A percentile compares a stretch with the other conserved stretches of the same genome.
Conservation (phyloP, 2,329 filamentous ascomycete species). For the Simplicillium aogashimaense region DNA sequence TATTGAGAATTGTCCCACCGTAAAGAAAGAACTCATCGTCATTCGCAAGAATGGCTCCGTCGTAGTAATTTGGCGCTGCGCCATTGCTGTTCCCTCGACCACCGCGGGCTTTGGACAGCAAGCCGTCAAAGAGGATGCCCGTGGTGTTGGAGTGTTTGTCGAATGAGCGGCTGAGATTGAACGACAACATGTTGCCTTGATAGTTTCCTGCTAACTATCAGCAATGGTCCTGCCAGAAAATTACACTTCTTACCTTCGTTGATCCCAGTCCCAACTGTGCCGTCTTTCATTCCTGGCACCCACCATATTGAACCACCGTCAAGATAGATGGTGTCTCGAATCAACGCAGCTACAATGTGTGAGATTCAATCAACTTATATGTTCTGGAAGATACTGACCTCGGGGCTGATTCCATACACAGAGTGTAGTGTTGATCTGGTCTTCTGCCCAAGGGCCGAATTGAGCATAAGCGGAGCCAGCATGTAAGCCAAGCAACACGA, state of each 20-base stretch:
- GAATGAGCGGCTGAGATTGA: constrained; percentile 51
- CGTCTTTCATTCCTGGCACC: constrained; percentile 37
- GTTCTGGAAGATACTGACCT: constrained; percentile 18
- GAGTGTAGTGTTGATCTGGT: constrained; percentile 47
- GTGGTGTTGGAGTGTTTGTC: constrained; percentile 41
- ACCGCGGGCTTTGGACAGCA: constrained; percentile 35
- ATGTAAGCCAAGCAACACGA: too few species aligned
- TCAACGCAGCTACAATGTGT: constrained; percentile 34
- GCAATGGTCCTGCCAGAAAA: background rate
- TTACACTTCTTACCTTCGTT: constrained; percentile 31
- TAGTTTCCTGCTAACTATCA: constrained; percentile 34
- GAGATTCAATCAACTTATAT: constrained; percentile 10
- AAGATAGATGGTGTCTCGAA: constrained; percentile 54
- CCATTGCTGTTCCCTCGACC: constrained; percentile 40
- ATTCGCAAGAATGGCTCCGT: constrained; percentile 58
- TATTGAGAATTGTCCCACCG: constrained; percentile 39
- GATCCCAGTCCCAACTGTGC: constrained; percentile 15
- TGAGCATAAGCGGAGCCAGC: constrained; percentile 22
- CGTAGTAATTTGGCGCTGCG: constrained; percentile 44
- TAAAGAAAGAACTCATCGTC: constrained; percentile 54
- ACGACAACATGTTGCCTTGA: constrained; percentile 41
- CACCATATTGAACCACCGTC: constrained; percentile 52
- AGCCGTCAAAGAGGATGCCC: constrained; percentile 31
- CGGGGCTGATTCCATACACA: constrained; percentile 44
- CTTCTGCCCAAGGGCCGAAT: constrained; percentile 33